phyloP scores from a whole-genome alignment of 495 filamentous ascomycete genomes.

The Cryomyces minteri region DNA sequence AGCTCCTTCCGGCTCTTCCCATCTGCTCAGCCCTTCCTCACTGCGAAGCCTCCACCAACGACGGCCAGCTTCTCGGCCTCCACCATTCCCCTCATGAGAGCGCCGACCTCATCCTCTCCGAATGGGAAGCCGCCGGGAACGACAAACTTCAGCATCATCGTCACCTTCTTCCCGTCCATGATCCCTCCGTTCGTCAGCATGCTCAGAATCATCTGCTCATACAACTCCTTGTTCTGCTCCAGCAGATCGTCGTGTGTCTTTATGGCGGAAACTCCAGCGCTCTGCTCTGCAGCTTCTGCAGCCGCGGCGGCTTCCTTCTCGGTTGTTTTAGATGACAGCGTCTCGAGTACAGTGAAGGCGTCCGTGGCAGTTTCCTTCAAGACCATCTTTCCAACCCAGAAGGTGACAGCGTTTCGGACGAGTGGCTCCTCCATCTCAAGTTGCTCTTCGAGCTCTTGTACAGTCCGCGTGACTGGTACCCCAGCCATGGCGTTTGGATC shows the following conservation, averaged over 20 bases:
- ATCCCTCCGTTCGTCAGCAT: slow-evolving; percentile 86
- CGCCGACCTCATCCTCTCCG: slow-evolving; percentile 51
- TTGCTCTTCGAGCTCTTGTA: slow-evolving; percentile 39
- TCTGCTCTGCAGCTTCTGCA: slow-evolving; percentile 26
- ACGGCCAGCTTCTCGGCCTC: slow-evolving; percentile 26
- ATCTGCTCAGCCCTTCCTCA: too few relatives aligned
- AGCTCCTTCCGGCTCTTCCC: too few relatives aligned
- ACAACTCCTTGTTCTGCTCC: slow-evolving; percentile 63
- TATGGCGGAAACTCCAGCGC: slow-evolving; percentile 20
- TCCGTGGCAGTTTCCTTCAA: slow-evolving; percentile 38
- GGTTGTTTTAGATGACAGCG: slow-evolving; percentile 26
- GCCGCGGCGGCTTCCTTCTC: slow-evolving; percentile 33
- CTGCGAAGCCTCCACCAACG: too few relatives aligned
- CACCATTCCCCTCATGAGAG: slow-evolving; percentile 62
- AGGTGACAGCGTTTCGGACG: slow-evolving; percentile 57
- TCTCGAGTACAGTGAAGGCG: slow-evolving; percentile 45
- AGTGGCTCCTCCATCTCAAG: slow-evolving; percentile 64
- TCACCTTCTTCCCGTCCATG: slow-evolving; percentile 64
- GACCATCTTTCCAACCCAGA: slow-evolving; percentile 71
- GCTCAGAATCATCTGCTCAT: slow-evolving; percentile 77
- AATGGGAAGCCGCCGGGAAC: slow-evolving; percentile 75
- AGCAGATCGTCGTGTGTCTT: slow-evolving; percentile 16
- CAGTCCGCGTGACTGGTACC: slow-evolving; percentile 28
- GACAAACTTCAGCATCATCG: slow-evolving; percentile 85
- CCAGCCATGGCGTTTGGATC: slow-evolving; percentile 13